Evolutionary conservation across 805 yeast species (phyloP), one percentile per base, ranked within the genome.

Genomic region (Starmerella riodocensis): DNA sequence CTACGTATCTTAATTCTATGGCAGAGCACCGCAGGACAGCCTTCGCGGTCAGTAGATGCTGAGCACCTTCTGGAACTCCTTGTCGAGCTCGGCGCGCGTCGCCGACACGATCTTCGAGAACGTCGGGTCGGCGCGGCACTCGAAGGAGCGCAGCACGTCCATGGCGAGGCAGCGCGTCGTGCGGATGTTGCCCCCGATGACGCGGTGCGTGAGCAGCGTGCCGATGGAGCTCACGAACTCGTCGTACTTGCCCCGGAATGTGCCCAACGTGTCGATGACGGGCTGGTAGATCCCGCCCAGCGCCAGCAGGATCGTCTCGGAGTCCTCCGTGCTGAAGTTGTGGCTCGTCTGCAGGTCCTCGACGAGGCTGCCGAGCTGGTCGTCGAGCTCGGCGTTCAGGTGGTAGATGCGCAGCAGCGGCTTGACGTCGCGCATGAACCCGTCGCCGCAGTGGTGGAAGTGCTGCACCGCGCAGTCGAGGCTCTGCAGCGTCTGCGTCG

Each of bases 311-410:
- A 48, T 26, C 36, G n/a, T 25, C 25, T 30, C 28, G 6, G 48
- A 31, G 32, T 36, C 44, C 18, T 31, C 32, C 6, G 14, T 21
- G 16, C 31, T 36, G 40, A 46, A 43, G 26, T 30, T 33, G 38
- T 48, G 39, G 34, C 40, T 39, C 33, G 33, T 25, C 18, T 39
- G 45, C 13, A 49, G 28, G 25, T 44, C 51, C 16, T 48, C 52
- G 6, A 38, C 40, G 13, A 43, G n/a, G 5, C 30, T 28, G n/a
- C 34, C 42, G n/a, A 49, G 31, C 29, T 14, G 21, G n/a, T 26
- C 25, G 19, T 43, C 45, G 4, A 48, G 26, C 20, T 37, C 42
- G 3, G 35, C 20, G 29, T 21, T 34, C 22, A 30, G n/a, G 14
- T 14, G 6, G 29, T 46, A 45, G 19, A 49, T 27, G 22, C 33